Percentiles rank a stretch among this genome's conserved stretches.
phyloP scores from a whole-genome alignment of 2,329 filamentous ascomycete genomes.

The Clathrospora elynae region DNA sequence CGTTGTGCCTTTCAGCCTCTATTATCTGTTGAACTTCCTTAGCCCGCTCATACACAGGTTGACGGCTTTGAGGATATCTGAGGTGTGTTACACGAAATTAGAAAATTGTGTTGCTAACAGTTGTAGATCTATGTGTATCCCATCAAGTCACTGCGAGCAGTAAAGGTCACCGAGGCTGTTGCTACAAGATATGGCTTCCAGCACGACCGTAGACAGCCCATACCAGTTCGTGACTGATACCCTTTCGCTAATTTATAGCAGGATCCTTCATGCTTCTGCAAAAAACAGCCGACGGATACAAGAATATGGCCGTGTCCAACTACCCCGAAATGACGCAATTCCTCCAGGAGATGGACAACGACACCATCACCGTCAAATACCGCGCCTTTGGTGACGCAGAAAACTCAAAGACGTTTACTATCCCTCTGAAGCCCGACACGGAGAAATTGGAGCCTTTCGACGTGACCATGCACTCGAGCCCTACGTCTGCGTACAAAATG shows the following conservation, averaged over 20 bases:
- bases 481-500: constrained; percentile 53
- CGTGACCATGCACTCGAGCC: constrained; percentile 53
- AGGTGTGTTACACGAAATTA: constrained; percentile 27
- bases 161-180: constrained; percentile 46
- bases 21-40: constrained; percentile 27
- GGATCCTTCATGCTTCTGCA: constrained; percentile 50
- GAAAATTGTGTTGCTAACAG: constrained; percentile 3
- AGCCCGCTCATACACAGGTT: constrained; percentile 30
- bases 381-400: constrained; percentile 40
- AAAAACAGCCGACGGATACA: constrained; percentile 41
- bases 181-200: constrained; percentile 54
- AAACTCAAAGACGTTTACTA: constrained; percentile 36
- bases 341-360: constrained; percentile 45
- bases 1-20: constrained; percentile 27
- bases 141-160: constrained; percentile 54
- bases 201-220: constrained; percentile 47
- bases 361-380: constrained; percentile 48
- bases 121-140: constrained; percentile 54
- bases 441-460: constrained; percentile 44
- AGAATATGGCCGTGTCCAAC: constrained; percentile 52
- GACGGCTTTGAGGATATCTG: constrained; percentile 41
- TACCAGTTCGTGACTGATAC: background rate
- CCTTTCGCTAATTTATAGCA: constrained; percentile 6
- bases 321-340: constrained; percentile 52
- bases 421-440: constrained; percentile 50